Conservation (phyloP, 305 asterid species). For the Fraxinus albicans region DNA sequence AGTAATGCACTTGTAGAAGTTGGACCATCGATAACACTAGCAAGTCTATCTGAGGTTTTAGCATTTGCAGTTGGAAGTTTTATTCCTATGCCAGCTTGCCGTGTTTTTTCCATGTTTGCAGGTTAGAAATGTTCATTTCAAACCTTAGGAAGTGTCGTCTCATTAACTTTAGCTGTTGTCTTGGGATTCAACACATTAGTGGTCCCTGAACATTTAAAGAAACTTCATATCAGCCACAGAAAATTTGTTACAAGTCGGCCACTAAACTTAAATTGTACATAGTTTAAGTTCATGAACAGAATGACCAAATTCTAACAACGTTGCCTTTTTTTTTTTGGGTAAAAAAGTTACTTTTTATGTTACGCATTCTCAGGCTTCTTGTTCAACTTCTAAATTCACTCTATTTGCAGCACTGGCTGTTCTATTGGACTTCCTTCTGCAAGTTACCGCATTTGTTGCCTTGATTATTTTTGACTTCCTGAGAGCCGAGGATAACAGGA, state of each 20-base stretch:
- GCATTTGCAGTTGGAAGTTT: constrained; percentile 99
- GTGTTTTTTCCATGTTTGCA: constrained; percentile 98
- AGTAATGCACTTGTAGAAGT: constrained; percentile 98
- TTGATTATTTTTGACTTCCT: constrained; percentile 88
- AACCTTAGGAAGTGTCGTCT: not conserved
- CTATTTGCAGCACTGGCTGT: constrained; percentile 86
- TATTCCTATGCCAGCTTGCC: constrained; percentile 98
- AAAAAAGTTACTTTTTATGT: not conserved
- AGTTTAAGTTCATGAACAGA: not conserved
- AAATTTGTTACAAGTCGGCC: not conserved
- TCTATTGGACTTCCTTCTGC: constrained; percentile 94
- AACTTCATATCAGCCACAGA: not conserved
- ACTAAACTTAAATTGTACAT: not conserved
- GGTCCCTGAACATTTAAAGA: not conserved
- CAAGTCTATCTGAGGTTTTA: constrained; percentile 90
- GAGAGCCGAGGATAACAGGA: constrained; percentile 86
- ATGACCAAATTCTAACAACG: not conserved
- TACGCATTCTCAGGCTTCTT: not conserved
- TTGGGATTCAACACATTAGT: not conserved
- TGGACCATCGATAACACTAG: constrained; percentile 96
- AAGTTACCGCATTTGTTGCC: constrained; percentile 97
- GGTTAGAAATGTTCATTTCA: constrained; percentile 43
- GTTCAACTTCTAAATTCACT: constrained; percentile 3
- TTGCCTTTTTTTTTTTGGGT: not conserved
- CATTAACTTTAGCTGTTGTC: not conserved